Conservation (phyloP, 108 stramenopile species). For the Cyclostephanos tholiformis region DNA sequence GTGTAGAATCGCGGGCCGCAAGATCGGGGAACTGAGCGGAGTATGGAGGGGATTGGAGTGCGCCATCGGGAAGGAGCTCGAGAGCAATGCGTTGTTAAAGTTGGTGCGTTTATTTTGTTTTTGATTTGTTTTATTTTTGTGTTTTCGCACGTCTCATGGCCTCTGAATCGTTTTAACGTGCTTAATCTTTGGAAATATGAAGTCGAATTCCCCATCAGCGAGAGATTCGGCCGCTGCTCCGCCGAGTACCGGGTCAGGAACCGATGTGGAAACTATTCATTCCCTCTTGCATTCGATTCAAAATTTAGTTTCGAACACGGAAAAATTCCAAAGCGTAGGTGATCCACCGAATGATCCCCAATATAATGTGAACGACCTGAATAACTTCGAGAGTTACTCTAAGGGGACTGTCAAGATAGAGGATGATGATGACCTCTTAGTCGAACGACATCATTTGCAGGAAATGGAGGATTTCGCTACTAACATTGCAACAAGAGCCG, state of each 20-base stretch:
- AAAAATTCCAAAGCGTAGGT: slow-evolving; percentile 4
- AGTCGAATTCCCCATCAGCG: neutral
- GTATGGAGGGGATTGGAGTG: slow-evolving; percentile 41
- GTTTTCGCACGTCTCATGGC: neutral
- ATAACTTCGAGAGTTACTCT: slow-evolving; percentile 43
- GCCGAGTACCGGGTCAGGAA: slow-evolving; percentile 38
- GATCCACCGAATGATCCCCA: slow-evolving; percentile 16
- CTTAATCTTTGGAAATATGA: neutral
- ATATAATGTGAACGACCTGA: slow-evolving; percentile 32
- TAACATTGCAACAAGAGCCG: slow-evolving; percentile 50
- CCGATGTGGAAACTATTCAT: slow-evolving; percentile 40
- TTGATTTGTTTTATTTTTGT: slow-evolving; percentile 10
- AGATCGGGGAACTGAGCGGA: slow-evolving; percentile 39
- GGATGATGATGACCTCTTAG: slow-evolving; percentile 29
- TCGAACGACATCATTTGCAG: slow-evolving; percentile 28
- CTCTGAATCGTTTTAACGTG: neutral
- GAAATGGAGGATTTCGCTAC: slow-evolving; percentile 52
- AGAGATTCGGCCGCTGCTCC: slow-evolving; percentile 8
- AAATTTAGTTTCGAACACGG: slow-evolving; percentile 23
- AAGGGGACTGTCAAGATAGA: slow-evolving; percentile 27
- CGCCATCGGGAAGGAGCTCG: slow-evolving; percentile 35
- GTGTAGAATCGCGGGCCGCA: slow-evolving; percentile 52
- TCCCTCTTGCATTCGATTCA: slow-evolving; percentile 38
- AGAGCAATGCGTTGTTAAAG: slow-evolving; percentile 2
- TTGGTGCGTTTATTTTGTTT: slow-evolving; percentile 16